phyloP scores from a whole-genome alignment of 2,329 filamentous ascomycete species.

The Trichoderma guizhouense region DNA sequence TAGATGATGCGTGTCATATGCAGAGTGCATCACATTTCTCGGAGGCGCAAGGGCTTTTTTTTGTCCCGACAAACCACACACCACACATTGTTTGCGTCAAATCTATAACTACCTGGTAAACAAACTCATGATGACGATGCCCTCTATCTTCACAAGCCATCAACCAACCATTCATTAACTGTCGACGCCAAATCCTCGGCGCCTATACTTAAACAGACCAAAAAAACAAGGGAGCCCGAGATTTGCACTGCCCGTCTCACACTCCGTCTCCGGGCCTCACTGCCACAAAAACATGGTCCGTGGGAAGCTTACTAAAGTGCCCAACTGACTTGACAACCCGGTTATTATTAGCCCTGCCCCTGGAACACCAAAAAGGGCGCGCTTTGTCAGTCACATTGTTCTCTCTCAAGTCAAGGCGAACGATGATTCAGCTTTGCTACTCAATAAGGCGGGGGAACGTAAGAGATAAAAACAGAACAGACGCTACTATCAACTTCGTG shows the following conservation, averaged over 20 bases:
- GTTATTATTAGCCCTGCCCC: slow-evolving; percentile 3
- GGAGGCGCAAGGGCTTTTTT: neutral
- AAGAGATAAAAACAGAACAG: neutral
- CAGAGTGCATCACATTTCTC: neutral
- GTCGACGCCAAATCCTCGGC: neutral
- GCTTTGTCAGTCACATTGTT: neutral
- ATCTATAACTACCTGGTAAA: neutral
- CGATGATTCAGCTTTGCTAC: neutral
- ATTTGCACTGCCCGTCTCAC: slow-evolving; percentile 16
- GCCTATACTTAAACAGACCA: neutral
- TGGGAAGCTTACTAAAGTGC: neutral
- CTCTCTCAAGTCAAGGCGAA: neutral
- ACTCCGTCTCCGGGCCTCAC: neutral
- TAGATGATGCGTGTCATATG: neutral
- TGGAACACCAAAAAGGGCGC: neutral
- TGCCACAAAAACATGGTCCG: slow-evolving; percentile 1
- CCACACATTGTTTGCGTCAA: neutral
- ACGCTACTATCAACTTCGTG: neutral
- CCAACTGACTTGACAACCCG: neutral
- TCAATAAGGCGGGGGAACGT: too few species aligned
- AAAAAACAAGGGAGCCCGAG: neutral
- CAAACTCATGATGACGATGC: neutral
- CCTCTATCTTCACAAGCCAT: neutral
- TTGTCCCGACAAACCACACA: neutral
- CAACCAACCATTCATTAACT: neutral